Base-by-base conservation (phyloP, 2,329 filamentous ascomycete species). In the Colletotrichum musicola region DNA sequence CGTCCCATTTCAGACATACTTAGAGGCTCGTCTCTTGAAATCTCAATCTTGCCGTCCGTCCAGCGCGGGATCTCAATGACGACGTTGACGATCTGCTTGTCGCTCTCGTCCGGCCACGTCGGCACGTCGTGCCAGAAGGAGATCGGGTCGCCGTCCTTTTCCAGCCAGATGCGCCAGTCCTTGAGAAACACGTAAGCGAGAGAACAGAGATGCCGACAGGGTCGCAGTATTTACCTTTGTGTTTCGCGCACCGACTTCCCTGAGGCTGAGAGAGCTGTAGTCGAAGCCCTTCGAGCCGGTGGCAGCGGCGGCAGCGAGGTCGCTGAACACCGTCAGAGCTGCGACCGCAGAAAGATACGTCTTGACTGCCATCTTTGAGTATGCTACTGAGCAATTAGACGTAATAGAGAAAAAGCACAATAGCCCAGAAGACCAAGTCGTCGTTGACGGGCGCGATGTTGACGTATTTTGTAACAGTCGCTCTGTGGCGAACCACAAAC, bases 121-220 rank as follows among this genome's bases (percentile, higher is more conserved):
- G 81, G 81, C 35, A 83, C 74, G 68, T 83, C 81, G 54, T 83
- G 81, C 80, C 81, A 82, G 70, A 77, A 78, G 0, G 81, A 82
- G 44, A 82, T 79, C 4, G 79, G 79, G 14, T 79, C 70, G 7
- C 80, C 81, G 38, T 81, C 73, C 54, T 78, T 77, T 46, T 81
- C 78, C 10, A 82, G 70, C 79, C 80, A 82, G 1, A 82, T 71
- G 14, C 81, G 77, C 80, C 80, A 82, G 55, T 81, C 79, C 79
- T 82, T 18, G 1, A 49, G 3, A 35, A 1, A 7, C 9, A 1
- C 9, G 27, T 35, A 35, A 35, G 30, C 30, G 4, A 9, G 27
- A 9, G n/a, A n/a, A n/a, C n/a, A 30, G 27, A 2, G 1, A 35
- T 10, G 7, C 2, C 30, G 6, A 35, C 3, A 10, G 7, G 7